Evolutionary conservation across 495 filamentous ascomycete genomes (phyloP).

Genomic region (Parmelia sp.): DNA sequence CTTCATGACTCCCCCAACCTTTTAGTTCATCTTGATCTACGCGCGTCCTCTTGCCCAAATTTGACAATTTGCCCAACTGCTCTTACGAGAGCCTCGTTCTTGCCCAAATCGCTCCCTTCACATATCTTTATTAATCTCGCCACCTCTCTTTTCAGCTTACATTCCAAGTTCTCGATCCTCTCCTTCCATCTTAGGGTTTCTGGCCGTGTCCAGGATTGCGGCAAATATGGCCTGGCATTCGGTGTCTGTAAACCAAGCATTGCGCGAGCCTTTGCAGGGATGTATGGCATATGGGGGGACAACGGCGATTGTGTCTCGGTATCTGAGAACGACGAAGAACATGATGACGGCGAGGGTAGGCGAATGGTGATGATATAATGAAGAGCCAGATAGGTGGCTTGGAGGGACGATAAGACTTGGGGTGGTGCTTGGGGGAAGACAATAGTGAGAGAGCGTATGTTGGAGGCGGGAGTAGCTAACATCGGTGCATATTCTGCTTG

Average conservation of each 20-base stretch:
- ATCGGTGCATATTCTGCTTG: neutral
- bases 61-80: constrained; percentile 16
- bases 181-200: constrained; percentile 5
- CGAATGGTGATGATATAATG: constrained; percentile 14
- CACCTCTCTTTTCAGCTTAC: constrained; percentile 8
- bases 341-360: constrained; percentile 5
- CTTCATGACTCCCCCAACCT: neutral
- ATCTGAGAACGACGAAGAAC: neutral
- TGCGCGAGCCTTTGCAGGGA: constrained; percentile 15
- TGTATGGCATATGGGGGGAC: neutral
- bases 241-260: constrained; percentile 11
- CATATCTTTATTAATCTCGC: constrained; percentile 9
- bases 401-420: constrained; percentile 18
- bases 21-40: neutral
- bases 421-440: constrained; percentile 21
- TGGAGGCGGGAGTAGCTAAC: neutral
- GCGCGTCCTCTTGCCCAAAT: neutral
- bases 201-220: constrained; percentile 6
- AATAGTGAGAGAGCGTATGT: constrained; percentile 8
- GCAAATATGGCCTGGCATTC: constrained; percentile 9
- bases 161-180: constrained; percentile 12
- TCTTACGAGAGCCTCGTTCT: constrained; percentile 9
- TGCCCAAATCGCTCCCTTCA: constrained; percentile 2
- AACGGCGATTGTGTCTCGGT: neutral
- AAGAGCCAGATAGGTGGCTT: constrained; percentile 19